Conservation (phyloP, 73 alveolate genomes). For the Tetrahymena elliotti region DNA sequence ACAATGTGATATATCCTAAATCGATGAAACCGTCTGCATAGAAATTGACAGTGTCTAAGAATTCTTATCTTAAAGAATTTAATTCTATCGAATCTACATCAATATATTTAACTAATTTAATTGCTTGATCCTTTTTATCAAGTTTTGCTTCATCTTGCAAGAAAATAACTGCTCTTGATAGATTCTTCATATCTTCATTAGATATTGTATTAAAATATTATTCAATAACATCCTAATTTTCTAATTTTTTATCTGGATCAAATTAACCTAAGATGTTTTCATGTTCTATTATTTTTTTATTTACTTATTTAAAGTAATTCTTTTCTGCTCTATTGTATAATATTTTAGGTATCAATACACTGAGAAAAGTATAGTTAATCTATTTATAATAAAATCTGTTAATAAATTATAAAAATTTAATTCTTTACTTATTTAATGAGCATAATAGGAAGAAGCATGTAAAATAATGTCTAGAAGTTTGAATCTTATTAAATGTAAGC, state of each 20-base stretch:
- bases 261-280: not conserved
- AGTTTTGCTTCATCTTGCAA: not conserved
- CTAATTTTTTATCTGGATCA: not conserved
- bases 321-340: not conserved
- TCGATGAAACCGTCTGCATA: slow-evolving; percentile 60
- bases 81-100: slow-evolving; percentile 35
- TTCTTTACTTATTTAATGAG: slow-evolving; percentile 7
- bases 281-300: not conserved
- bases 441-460: slow-evolving; percentile 22
- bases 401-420: too few relatives aligned
- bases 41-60: slow-evolving; percentile 35
- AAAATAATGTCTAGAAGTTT: not conserved
- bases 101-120: not conserved
- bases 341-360: not conserved
- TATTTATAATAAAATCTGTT: not conserved
- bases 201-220: not conserved
- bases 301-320: not conserved
- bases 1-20: slow-evolving; percentile 65
- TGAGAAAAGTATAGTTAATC: not conserved
- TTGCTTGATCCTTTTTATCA: not conserved
- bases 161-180: not conserved
- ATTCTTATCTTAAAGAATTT: slow-evolving; percentile 10
- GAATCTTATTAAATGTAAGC: not conserved
- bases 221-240: not conserved
- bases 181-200: not conserved